phyloP scores from a whole-genome alignment of 2,329 filamentous ascomycete genomes.

The Verticillium isaacii region DNA sequence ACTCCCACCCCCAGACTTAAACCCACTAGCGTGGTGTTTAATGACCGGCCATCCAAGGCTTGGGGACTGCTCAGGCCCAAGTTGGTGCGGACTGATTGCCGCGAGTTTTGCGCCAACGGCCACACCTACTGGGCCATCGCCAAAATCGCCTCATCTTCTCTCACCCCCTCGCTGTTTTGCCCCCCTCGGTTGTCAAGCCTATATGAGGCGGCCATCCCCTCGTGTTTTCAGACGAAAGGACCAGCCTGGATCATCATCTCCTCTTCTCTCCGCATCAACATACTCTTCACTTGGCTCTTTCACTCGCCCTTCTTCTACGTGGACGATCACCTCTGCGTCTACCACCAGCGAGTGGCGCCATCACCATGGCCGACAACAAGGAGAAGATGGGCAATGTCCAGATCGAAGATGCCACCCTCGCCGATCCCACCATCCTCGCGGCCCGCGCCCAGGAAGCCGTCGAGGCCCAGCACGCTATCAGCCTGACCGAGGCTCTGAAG shows the following conservation, averaged over 20 bases:
- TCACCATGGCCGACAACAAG: neutral
- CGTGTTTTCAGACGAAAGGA: neutral
- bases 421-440: neutral
- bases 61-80: neutral
- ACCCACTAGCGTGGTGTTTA: neutral
- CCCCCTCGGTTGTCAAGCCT: neutral
- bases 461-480: conserved; percentile 17
- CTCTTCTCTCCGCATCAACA: neutral
- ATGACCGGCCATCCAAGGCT: neutral
- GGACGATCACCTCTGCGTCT: neutral
- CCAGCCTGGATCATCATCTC: neutral
- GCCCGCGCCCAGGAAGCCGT: conserved; percentile 1
- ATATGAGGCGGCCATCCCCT: neutral
- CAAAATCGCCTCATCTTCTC: neutral
- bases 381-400: neutral
- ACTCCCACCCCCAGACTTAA: neutral
- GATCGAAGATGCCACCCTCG: neutral
- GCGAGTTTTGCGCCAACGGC: neutral
- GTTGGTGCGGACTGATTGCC: neutral
- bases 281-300: neutral
- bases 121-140: neutral
- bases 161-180: neutral
- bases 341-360: neutral
- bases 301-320: neutral
- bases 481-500: conserved; percentile 18